Percentiles rank a stretch among this genome's conserved stretches.
Evolutionary conservation across 1,284 basidiomycete species (phyloP).

Genomic region (Trichosporon sp.): DNA sequence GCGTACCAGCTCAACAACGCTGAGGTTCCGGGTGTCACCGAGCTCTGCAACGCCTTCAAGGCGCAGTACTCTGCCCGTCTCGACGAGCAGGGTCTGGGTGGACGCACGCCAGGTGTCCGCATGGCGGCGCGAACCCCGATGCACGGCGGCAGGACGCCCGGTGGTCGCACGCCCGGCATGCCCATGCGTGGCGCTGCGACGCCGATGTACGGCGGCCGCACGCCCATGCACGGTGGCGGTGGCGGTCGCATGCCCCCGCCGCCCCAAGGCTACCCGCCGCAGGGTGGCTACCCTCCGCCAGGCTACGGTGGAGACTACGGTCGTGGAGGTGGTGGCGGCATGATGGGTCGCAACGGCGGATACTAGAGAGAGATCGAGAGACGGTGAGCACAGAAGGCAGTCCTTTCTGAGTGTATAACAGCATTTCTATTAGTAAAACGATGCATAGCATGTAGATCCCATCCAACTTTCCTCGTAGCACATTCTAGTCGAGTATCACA

Average conservation of each 20-base stretch:
- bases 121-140: conserved; percentile 56
- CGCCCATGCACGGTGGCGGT: conserved; percentile 16
- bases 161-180: conserved; percentile 68
- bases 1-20: conserved; percentile 87
- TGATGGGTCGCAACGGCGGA: conserved; percentile 14
- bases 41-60: conserved; percentile 95
- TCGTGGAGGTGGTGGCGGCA: not conserved
- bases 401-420: conserved; percentile 15
- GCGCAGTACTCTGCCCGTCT: conserved; percentile 63
- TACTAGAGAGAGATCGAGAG: conserved; percentile 2
- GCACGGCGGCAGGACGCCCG: conserved; percentile 71
- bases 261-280: conserved; percentile 7
- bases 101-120: conserved; percentile 71
- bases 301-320: conserved; percentile 13
- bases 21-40: conserved; percentile 81
- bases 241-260: conserved; percentile 8
- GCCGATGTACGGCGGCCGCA: conserved; percentile 27
- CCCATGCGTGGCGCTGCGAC: conserved; percentile 36
- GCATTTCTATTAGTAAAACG: conserved; percentile 2
- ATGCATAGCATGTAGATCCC: conserved; percentile 21
- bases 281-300: conserved; percentile 14
- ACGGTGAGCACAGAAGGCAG: conserved; percentile 2
- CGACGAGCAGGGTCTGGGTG: conserved; percentile 60
- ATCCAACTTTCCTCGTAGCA: not conserved
- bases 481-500: not conserved